Evolutionary conservation across 192 early-diverging fungal species (phyloP), one percentile per base, ranked within the genome.

Genomic region (Mortierella antarctica): DNA sequence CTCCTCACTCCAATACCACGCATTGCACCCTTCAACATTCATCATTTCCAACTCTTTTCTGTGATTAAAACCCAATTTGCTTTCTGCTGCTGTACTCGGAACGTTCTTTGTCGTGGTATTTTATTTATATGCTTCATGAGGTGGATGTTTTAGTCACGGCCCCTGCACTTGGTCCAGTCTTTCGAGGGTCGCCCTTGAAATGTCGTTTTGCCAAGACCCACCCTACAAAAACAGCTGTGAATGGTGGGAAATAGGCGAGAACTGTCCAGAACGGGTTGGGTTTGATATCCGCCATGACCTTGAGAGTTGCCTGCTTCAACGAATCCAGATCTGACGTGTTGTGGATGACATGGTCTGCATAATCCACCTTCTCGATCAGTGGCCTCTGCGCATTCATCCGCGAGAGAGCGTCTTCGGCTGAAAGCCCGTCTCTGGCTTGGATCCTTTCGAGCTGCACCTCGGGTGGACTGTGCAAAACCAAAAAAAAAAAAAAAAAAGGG

Each of bases 301-400:
- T 85, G 20, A 73, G 69, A 6, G 77, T 72, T 44, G 69, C 56
- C 3, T 52, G 63, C 40, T 85, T 74, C 2, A 92, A 84, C 46
- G 91, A 86, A 31, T 82, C 80, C 4, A 92, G 50, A 15, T 87
- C 87, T 5, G 88, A 89, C 7, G 91, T 88, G 79, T 99, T 99
- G 69, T 96, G 92, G 50, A 99, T 87, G 17, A 99, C 93, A 59
- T 90, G 86, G 41, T 95, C 87, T 0, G 97, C 98, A 55, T 85
- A 90, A 39, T 82, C 75, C 7, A 89, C 84, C 68, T 98, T 98
- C 64, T 94, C 89, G 1, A 85, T 88, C 48, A 98, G 86, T 2
- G 92, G 86, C 89, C 95, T 93, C 83, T 99, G 98, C 4, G 95
- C 86, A 54, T 88, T 82, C 13, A 98, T 93, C 1, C 95, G 88